Percentiles rank a stretch among this genome's conserved stretches.
phyloP scores from a whole-genome alignment of 306 rosid genomes.

The Arachis stenosperma region DNA sequence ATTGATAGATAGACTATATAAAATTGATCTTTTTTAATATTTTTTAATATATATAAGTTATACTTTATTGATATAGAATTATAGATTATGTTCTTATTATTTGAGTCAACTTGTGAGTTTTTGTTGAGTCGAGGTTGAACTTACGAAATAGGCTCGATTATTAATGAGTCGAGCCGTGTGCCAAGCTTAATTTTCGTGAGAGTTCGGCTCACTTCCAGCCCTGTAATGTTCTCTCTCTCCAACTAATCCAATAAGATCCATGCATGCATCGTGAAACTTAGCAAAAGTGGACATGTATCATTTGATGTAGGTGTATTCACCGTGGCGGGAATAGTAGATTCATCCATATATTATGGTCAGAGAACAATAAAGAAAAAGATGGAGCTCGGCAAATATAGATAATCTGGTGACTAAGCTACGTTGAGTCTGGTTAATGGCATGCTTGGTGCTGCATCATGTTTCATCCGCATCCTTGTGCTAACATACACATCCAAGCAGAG shows the following conservation, averaged over 20 bases:
- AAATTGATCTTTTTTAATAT: too few species aligned
- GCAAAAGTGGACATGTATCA: slow-evolving; percentile 12
- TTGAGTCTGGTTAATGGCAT: slow-evolving; percentile 29
- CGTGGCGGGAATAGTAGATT: slow-evolving; percentile 78
- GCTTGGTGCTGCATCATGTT: slow-evolving; percentile 25
- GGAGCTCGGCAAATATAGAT: slow-evolving; percentile 62
- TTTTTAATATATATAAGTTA: too few species aligned
- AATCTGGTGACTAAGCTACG: slow-evolving; percentile 35
- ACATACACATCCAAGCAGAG: slow-evolving; percentile 30
- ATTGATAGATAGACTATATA: too few species aligned
- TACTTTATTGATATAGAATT: too few species aligned
- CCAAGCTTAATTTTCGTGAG: too few species aligned
- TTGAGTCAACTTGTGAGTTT: too few species aligned
- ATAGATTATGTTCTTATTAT: too few species aligned
- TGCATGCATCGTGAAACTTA: slow-evolving; percentile 23
- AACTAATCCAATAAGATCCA: not conserved
- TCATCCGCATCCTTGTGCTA: slow-evolving; percentile 6
- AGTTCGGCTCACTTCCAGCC: too few species aligned
- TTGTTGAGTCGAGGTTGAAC: too few species aligned
- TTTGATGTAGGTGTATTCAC: slow-evolving; percentile 69
- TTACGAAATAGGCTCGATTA: too few species aligned
- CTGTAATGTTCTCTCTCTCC: not conserved
- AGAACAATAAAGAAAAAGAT: slow-evolving; percentile 72
- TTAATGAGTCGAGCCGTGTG: too few species aligned
- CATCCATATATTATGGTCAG: slow-evolving; percentile 73